Base-by-base conservation (phyloP, 23 red algal species). In the Chondrus crispus region DNA sequence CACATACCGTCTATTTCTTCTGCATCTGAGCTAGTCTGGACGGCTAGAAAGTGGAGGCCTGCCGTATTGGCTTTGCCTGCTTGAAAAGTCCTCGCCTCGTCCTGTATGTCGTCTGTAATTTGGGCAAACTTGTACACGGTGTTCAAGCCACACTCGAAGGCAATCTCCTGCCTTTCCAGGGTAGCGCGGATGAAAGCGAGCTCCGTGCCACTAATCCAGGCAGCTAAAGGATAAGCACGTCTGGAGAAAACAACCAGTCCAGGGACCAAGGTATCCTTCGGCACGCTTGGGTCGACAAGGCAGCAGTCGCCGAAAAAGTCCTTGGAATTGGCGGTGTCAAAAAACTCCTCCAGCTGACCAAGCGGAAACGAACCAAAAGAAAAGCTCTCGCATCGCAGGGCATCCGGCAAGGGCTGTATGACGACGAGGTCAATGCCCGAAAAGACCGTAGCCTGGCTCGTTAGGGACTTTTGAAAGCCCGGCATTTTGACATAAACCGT, bases 41-140 rank as follows among this genome's bases (percentile, higher is more conserved):
- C 88, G 36, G 97, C 97, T n/a, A 96, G 73, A 39, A 99, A 99
- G 62, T 99, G 97, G 38, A 96, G 41, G 28, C 97, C 97, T 19
- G 35, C 57, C 10, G 85, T 46, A 11, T 68, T 33, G n/a, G 48
- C 57, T 81, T 99, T 99, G 13, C 66, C 71, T 52, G 46, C 57
- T 82, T 99, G 74, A 73, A 96, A 99, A 5, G 77, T 55, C 35
- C 89, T 60, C 24, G 90, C 97, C n/a, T 99, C 97, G 33, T 93
- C 68, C 33, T 82, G 66, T 9, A 99, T 45, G 62, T 70, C 64
- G 24, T 62, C 28, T n/a, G 14, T 72, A 18, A 99, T 81, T 30
- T 86, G 80, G 38, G 91, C 94, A 68, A 99, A 96, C 32, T 77
- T 51, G 47, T 96, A 99, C 32, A 73, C 62, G 19, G 94, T 90